Evolutionary conservation across 2,329 filamentous ascomycete species (phyloP), one percentile per base, ranked within the genome.

Genomic region (Epichloe sp.): DNA sequence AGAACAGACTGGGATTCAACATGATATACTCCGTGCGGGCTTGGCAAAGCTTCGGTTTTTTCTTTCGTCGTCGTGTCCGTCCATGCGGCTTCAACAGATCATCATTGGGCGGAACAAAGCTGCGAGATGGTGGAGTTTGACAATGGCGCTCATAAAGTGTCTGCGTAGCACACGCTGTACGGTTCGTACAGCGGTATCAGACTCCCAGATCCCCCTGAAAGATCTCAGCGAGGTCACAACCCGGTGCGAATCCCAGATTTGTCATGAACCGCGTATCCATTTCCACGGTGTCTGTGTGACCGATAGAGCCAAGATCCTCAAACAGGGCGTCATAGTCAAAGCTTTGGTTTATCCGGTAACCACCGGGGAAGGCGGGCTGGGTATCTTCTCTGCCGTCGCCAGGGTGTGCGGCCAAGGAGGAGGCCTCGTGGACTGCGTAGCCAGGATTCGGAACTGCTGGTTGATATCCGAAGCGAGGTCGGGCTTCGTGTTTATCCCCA

Each of bases 231-330:
- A 83, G 68, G 52, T 80, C 79, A 36, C 77, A 75, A 26, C 80
- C 80, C 0, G 80, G 80, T 1, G 75, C 78, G 60, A 83, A 82
- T 0, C 81, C 81, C 19, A 85, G 68, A 57, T 84, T 84, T 44
- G 78, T 73, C 79, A 84, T 82, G 58, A 84, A 83, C 55, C 82
- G 77, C 2, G 77, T 71, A 55, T 82, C 78, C 12, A 73, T 71
- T 26, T 78, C 75, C 44, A 77, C 65, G 37, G 68, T 66, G 49
- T 76, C 73, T 0, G 67, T 65, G 55, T 69, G 72, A 53, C 76
- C 73, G 41, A 75, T 70, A n/a, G 73, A 72, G 17, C 71, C 71
- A 31, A 78, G 65, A 50, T 77, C 74, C 49, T 76, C 73, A 44
- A 77, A 60, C n/a, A 77, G 70, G 3, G 73, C 71, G 48, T 77